phyloP scores from a whole-genome alignment of 371 early-diverging fungal genomes.

The Homolaphlyctis polyrhiza region DNA sequence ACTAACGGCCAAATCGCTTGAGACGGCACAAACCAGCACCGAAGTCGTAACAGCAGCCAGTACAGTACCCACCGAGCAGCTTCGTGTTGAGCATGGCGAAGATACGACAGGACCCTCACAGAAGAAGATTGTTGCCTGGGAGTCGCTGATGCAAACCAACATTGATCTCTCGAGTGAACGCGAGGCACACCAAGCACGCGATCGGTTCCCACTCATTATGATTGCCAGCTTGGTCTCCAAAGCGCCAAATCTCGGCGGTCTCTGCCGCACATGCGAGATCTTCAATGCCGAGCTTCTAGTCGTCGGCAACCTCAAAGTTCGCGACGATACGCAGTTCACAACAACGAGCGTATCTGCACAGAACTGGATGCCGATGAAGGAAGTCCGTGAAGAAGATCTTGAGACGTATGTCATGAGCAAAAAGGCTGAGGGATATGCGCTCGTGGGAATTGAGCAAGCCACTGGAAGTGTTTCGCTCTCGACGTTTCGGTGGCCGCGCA shows the following conservation, averaged over 20 bases:
- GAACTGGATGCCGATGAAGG: constrained; percentile 60
- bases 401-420: constrained; percentile 37
- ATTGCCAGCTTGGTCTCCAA: constrained; percentile 56
- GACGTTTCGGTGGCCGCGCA: constrained; percentile 51
- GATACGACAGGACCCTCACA: constrained; percentile 46
- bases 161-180: constrained; percentile 28
- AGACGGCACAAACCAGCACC: too few relatives aligned
- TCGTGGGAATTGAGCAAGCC: constrained; percentile 67
- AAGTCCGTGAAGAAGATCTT: constrained; percentile 43
- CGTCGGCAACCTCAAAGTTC: constrained; percentile 40
- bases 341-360: constrained; percentile 48
- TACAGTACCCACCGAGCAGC: too few relatives aligned
- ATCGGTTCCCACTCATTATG: constrained; percentile 52
- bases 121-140: constrained; percentile 65
- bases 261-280: constrained; percentile 56
- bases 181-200: not conserved
- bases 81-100: too few relatives aligned
- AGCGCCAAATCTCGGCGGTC: constrained; percentile 61
- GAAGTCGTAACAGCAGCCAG: too few relatives aligned
- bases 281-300: constrained; percentile 55
- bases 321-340: constrained; percentile 47
- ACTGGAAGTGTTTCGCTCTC: constrained; percentile 50
- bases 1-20: not conserved
- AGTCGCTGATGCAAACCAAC: constrained; percentile 34
- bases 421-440: constrained; percentile 51